A percentile compares a stretch with the other conserved stretches of the same genome.
Conservation (phyloP, 768 basidiomycete genomes). For the Mycena crocata region DNA sequence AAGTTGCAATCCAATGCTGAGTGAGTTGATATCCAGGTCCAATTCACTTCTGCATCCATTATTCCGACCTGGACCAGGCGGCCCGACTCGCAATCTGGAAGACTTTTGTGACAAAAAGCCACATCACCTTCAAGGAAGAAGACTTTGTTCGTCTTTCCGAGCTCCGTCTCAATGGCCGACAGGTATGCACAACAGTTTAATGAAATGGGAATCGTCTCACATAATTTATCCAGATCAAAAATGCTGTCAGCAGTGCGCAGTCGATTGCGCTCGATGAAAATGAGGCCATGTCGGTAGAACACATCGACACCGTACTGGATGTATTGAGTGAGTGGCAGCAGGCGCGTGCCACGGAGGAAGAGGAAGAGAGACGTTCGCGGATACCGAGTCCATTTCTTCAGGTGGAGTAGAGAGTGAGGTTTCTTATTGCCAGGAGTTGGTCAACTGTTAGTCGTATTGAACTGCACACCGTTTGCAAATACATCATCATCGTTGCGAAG, state of each 20-base stretch:
- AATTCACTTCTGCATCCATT: slow-evolving; percentile 49
- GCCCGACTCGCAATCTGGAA: slow-evolving; percentile 44
- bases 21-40: slow-evolving; percentile 36
- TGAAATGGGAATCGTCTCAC: background rate
- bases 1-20: too few species aligned
- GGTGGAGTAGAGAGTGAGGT: too few species aligned
- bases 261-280: slow-evolving; percentile 35
- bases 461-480: too few species aligned
- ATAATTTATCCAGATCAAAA: slow-evolving; percentile 40
- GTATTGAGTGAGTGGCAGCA: slow-evolving; percentile 38
- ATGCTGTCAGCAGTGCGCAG: slow-evolving; percentile 41
- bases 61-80: slow-evolving; percentile 46
- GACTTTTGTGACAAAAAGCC: slow-evolving; percentile 35
- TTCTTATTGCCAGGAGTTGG: too few species aligned
- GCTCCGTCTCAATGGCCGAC: slow-evolving; percentile 43
- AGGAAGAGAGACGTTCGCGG: background rate
- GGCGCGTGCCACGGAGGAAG: slow-evolving; percentile 9
- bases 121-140: slow-evolving; percentile 26
- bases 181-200: slow-evolving; percentile 37
- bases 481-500: too few species aligned
- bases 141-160: slow-evolving; percentile 37
- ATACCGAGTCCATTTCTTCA: too few species aligned
- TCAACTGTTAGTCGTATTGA: too few species aligned
- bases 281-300: slow-evolving; percentile 30
- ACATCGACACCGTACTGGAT: slow-evolving; percentile 36